Base-by-base conservation (phyloP, 768 basidiomycete species). In the Lactarius vividus region DNA sequence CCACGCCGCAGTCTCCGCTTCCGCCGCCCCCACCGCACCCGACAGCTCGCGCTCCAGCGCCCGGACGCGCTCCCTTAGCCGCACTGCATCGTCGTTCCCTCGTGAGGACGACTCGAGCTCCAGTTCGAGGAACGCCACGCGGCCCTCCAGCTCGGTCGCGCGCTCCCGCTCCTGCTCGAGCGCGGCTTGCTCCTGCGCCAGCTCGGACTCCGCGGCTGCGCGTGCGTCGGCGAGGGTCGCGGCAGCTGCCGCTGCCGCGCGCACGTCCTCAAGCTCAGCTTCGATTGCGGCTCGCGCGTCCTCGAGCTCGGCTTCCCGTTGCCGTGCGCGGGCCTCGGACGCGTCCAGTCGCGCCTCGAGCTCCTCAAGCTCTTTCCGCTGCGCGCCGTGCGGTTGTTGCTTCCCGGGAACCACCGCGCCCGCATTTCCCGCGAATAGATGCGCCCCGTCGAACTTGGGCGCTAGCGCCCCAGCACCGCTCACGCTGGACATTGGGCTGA, bases 381-480 rank as follows among this genome's bases (percentile, higher is more conserved):
- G 79, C 78, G 49, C 80, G 75, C 35, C 78, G 78, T 49, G 64
- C 13, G 26, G 37, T 11, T 26, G 54, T n/a, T 16, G 28, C 44
- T 77, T 72, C 54, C 74, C 77, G 0, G 89, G 90, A 0, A 89
- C 78, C 20, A 89, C 77, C 5, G 90, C 83, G 53, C 86, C 82
- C 4, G 83, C 85, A 69, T 94, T 89, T 0, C 93, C 92, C 0
- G 94, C 91, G 69, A 94, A 94, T 61, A 94, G 80, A 77, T 94
- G 92, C 0, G 88, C 85, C 15, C 91, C 91, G 61, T 92, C 91
- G 73, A 95, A 95, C 44, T 84, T 71, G 49, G 79, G 80, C n/a
- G 81, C 77, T 6, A 84, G 77, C 15, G 81, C 75, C 1, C 81
- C 78, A 54, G 66, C 40, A 60, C 84, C 81, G 55, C 65, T 63